These are phyloP conservation scores for Westerdykella sp. DNA, from an alignment of 2,329 filamentous ascomycete genomes.

Conservation along the genomic window DNA sequence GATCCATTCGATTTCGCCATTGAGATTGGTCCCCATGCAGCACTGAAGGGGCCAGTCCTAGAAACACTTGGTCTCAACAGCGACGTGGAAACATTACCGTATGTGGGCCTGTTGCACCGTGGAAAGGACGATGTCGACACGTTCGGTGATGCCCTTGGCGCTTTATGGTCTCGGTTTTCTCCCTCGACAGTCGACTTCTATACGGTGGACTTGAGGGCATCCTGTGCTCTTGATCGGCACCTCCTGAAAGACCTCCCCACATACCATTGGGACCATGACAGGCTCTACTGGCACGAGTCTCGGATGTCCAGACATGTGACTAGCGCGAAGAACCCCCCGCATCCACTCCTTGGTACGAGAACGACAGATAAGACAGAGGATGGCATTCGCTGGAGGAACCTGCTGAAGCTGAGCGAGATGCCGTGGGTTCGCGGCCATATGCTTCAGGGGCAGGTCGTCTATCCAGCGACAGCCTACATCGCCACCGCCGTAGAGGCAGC, in stretches of 20 bases:
- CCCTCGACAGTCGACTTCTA: constrained; percentile 16
- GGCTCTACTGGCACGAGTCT: constrained; percentile 5
- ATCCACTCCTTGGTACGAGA: constrained; percentile 4
- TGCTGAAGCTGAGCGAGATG: too few relatives aligned
- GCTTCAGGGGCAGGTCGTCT: too few relatives aligned
- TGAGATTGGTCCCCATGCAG: constrained; percentile 39
- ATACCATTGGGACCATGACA: constrained; percentile 26
- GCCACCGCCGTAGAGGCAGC: too few relatives aligned
- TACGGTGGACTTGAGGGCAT: too few relatives aligned
- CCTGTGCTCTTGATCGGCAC: too few relatives aligned
- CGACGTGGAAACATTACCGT: constrained; percentile 15
- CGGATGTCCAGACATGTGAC: background rate
- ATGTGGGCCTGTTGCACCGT: constrained; percentile 12
- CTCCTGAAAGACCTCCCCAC: constrained; percentile 12
- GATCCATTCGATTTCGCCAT: constrained; percentile 6
- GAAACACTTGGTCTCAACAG: too few relatives aligned
- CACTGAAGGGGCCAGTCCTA: constrained; percentile 36
- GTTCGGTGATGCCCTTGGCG: constrained; percentile 11
- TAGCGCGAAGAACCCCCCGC: background rate
- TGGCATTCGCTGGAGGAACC: too few relatives aligned
- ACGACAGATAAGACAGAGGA: constrained; percentile 6
- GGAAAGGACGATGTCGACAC: constrained; percentile 15
- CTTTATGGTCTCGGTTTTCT: constrained; percentile 9
- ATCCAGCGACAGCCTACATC: too few relatives aligned
- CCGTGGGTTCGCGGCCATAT: too few relatives aligned